Conservation (phyloP, 2,329 filamentous ascomycete species). For the Apiospora malaysiana region DNA sequence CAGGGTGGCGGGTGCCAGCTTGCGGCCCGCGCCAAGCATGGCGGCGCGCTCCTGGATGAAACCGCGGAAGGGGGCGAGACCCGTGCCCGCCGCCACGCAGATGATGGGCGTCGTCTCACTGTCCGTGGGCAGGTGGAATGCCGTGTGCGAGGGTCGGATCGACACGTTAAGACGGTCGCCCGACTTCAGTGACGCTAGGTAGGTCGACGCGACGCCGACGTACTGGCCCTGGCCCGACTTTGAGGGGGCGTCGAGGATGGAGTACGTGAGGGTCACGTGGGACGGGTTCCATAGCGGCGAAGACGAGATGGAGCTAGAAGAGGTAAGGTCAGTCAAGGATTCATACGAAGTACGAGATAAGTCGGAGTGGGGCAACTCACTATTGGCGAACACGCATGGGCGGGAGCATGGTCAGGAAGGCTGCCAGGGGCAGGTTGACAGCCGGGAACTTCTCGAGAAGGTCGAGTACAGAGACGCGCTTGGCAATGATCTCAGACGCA, state of each 20-base stretch:
- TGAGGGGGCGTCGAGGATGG: constrained; percentile 53
- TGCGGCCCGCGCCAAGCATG: constrained; percentile 35
- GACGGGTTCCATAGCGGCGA: constrained; percentile 54
- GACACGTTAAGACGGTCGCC: constrained; percentile 24
- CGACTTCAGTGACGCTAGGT: constrained; percentile 42
- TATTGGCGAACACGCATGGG: constrained; percentile 69
- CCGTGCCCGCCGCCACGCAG: constrained; percentile 42
- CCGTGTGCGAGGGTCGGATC: constrained; percentile 26
- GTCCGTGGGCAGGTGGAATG: constrained; percentile 36
- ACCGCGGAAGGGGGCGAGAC: constrained; percentile 54
- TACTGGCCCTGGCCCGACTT: constrained; percentile 32
- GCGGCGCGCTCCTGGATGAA: constrained; percentile 53
- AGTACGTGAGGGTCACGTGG: constrained; percentile 59
- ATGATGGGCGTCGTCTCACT: constrained; percentile 47
- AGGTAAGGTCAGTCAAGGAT: background rate
- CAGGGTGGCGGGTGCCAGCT: constrained; percentile 52
- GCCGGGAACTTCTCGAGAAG: constrained; percentile 39
- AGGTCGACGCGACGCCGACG: constrained; percentile 47
- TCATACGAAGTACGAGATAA: background rate
- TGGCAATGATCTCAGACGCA: constrained; percentile 5
- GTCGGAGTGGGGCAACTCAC: constrained; percentile 23
- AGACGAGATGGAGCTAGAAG: constrained; percentile 61
- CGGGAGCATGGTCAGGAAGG: constrained; percentile 62
- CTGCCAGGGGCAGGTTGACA: constrained; percentile 45
- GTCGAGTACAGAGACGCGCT: constrained; percentile 47